Percentiles rank a stretch among this genome's conserved stretches.
Evolutionary conservation across 345 rosid genomes (phyloP).

Genomic region (Crucihimalaya himalaica): DNA sequence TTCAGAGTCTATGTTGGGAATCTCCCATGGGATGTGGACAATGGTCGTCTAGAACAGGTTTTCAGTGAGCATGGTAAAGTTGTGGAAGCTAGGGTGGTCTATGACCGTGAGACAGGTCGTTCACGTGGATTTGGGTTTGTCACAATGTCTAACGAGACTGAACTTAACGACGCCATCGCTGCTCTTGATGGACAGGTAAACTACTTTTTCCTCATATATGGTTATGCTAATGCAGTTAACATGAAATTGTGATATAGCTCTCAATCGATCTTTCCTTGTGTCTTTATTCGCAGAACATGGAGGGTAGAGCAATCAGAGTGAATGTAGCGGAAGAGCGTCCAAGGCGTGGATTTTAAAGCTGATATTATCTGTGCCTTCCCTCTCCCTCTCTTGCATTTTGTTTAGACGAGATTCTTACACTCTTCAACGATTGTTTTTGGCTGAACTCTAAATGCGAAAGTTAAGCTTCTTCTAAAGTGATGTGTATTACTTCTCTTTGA

Average conservation of each 20-base stretch:
- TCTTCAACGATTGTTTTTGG: conserved; percentile 35
- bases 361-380: conserved; percentile 8
- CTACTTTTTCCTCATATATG: conserved; percentile 3
- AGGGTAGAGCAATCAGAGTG: conserved; percentile 91
- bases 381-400: conserved; percentile 29
- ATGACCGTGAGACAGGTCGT: conserved; percentile 86
- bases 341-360: conserved; percentile 62
- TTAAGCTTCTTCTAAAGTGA: conserved; percentile 31
- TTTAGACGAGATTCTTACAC: conserved; percentile 36
- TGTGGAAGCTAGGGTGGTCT: conserved; percentile 71
- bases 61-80: conserved; percentile 94
- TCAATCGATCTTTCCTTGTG: neutral
- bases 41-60: conserved; percentile 70
- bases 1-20: conserved; percentile 78
- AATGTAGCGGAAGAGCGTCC: conserved; percentile 82
- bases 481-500: conserved; percentile 3
- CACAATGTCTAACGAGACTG: conserved; percentile 69
- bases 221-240: neutral
- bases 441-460: conserved; percentile 32
- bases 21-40: conserved; percentile 84
- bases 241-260: neutral
- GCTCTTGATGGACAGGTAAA: conserved; percentile 93
- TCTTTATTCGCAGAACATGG: conserved; percentile 60
- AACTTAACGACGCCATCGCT: conserved; percentile 84
- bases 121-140: conserved; percentile 98